Conservation (phyloP, 495 filamentous ascomycete species). For the Sporormia fimetaria region DNA sequence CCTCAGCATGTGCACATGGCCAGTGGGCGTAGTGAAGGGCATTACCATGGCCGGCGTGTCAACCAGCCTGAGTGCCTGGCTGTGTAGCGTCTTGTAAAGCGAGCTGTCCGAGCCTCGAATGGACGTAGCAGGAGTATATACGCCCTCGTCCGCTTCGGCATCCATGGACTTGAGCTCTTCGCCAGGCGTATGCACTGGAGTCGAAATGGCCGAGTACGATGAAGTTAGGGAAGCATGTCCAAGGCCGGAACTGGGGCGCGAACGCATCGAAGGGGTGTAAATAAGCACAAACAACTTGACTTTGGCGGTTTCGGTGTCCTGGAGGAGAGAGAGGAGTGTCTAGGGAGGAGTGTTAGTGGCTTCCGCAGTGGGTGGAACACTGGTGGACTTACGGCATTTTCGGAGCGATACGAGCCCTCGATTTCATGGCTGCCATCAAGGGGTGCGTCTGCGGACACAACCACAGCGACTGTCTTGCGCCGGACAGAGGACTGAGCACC, state of each 20-base stretch:
- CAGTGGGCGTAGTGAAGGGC: constrained; percentile 67
- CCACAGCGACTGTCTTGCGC: constrained; percentile 70
- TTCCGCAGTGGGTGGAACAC: constrained; percentile 20
- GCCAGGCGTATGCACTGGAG: constrained; percentile 56
- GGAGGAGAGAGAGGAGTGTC: constrained; percentile 85
- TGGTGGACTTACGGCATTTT: constrained; percentile 61
- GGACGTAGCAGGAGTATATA: constrained; percentile 23
- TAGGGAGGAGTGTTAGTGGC: constrained; percentile 32
- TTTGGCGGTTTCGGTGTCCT: constrained; percentile 52
- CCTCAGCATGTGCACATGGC: constrained; percentile 71
- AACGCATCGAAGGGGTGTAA: constrained; percentile 66
- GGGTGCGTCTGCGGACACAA: constrained; percentile 64
- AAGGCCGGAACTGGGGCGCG: constrained; percentile 35
- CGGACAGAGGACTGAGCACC: constrained; percentile 35
- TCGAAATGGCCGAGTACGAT: constrained; percentile 78
- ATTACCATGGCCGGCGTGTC: constrained; percentile 76
- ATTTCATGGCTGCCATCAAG: constrained; percentile 41
- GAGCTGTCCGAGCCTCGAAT: constrained; percentile 30
- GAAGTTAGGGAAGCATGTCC: constrained; percentile 56
- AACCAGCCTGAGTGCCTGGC: constrained; percentile 62
- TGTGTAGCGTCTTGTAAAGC: constrained; percentile 64
- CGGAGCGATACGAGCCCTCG: constrained; percentile 47
- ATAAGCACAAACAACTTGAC: constrained; percentile 76
- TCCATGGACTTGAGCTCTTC: constrained; percentile 47
- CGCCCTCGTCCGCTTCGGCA: constrained; percentile 30